Evolutionary conservation across 2,329 filamentous ascomycete genomes (phyloP).

Genomic region (Volutella citrinella): DNA sequence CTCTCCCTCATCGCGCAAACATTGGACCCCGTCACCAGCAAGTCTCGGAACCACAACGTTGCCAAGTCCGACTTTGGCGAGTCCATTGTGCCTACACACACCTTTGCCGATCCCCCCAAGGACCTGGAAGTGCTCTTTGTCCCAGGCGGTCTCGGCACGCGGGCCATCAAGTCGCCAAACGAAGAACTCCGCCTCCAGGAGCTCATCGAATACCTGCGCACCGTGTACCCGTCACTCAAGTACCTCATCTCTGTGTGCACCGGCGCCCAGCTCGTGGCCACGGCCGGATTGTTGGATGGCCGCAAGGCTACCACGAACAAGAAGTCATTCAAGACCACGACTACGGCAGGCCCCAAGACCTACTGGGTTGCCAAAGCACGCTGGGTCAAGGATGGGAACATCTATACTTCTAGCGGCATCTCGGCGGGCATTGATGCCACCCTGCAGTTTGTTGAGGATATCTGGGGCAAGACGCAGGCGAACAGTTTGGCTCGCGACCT

Average conservation of each 20-base stretch:
- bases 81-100: constrained; percentile 41
- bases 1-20: constrained; percentile 40
- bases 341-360: constrained; percentile 45
- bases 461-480: too few relatives aligned
- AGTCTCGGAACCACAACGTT: constrained; percentile 26
- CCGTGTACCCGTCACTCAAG: constrained; percentile 44
- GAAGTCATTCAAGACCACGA: constrained; percentile 48
- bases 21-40: constrained; percentile 39
- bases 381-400: constrained; percentile 63
- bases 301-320: constrained; percentile 67
- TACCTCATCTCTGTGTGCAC: constrained; percentile 66
- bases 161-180: constrained; percentile 30
- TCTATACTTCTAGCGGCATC: constrained; percentile 66
- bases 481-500: too few relatives aligned
- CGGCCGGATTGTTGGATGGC: constrained; percentile 58
- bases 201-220: constrained; percentile 29
- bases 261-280: constrained; percentile 56
- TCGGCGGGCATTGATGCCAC: too few relatives aligned
- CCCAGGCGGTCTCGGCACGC: constrained; percentile 57
- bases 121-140: constrained; percentile 60
- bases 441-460: too few relatives aligned
- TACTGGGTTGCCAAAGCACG: constrained; percentile 60
- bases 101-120: constrained; percentile 48
- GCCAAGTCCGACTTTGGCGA: constrained; percentile 36
- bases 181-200: constrained; percentile 35